A percentile compares a stretch with the other conserved stretches of the same genome.
Evolutionary conservation across 768 basidiomycete genomes (phyloP).

Genomic region (Russula sp.): DNA sequence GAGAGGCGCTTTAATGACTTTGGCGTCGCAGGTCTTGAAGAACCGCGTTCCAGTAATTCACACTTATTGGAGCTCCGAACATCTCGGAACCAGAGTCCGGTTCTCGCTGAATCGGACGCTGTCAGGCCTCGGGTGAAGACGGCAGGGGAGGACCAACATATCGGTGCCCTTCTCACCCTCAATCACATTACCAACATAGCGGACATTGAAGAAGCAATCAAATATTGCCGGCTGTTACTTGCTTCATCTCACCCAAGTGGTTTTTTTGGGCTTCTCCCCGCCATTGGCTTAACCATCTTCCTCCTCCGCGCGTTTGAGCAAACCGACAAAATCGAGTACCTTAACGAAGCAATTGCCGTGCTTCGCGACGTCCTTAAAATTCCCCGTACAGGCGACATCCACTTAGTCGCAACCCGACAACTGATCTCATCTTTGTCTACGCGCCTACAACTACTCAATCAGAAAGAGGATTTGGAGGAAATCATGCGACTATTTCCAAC

Average conservation of each 20-base stretch:
- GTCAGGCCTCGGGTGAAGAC: not conserved
- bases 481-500: no score
- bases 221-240: not conserved
- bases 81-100: no score
- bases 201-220: not conserved
- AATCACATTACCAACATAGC: not conserved
- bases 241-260: not conserved
- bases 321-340: not conserved
- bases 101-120: not conserved
- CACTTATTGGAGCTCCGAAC: no score
- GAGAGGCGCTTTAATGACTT: no score
- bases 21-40: no score
- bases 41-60: no score
- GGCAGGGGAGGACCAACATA: not conserved
- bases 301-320: not conserved
- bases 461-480: no score
- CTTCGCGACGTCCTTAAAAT: not conserved
- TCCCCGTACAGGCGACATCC: no score
- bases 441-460: no score
- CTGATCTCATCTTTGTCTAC: no score
- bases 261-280: not conserved
- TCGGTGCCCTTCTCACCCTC: not conserved
- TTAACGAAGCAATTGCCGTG: not conserved
- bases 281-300: not conserved
- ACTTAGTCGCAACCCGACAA: no score